phyloP scores from a whole-genome alignment of 2,329 filamentous ascomycete species.

The Stachybotrys chlorohalonatus region DNA sequence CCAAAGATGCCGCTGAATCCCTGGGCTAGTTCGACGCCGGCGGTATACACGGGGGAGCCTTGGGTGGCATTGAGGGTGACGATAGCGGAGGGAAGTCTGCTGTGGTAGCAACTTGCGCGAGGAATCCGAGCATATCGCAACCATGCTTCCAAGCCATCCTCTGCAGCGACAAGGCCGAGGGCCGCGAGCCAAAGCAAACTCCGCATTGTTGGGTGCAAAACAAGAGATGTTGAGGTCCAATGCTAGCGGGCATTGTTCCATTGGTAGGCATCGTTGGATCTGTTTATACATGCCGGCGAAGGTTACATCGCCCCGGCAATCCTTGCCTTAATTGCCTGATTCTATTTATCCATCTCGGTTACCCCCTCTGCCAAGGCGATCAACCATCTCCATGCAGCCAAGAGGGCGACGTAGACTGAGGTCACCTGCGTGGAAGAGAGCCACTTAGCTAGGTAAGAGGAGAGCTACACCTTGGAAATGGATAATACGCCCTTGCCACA shows the following conservation, averaged over 20 bases:
- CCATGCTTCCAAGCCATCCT: slow-evolving; percentile 55
- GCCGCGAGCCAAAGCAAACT: slow-evolving; percentile 9
- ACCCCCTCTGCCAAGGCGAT: too few relatives aligned
- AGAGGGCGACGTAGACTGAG: too few relatives aligned
- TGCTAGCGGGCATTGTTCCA: background rate
- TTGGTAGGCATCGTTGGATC: too few relatives aligned
- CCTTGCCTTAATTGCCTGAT: too few relatives aligned
- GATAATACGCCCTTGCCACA: too few relatives aligned
- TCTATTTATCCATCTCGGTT: too few relatives aligned
- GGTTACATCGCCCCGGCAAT: too few relatives aligned
- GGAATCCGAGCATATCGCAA: slow-evolving; percentile 51
- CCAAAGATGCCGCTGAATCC: slow-evolving; percentile 50
- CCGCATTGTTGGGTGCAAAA: slow-evolving; percentile 4
- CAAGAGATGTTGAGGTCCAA: background rate
- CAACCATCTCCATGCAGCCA: too few relatives aligned
- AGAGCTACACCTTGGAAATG: too few relatives aligned
- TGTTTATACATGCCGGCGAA: too few relatives aligned
- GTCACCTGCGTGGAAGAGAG: too few relatives aligned
- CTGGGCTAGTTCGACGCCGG: slow-evolving; percentile 47
- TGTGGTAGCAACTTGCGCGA: slow-evolving; percentile 19
- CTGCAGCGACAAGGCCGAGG: slow-evolving; percentile 23
- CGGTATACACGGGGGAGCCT: slow-evolving; percentile 47
- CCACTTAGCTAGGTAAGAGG: too few relatives aligned
- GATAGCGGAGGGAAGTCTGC: slow-evolving; percentile 36
- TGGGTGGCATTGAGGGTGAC: slow-evolving; percentile 44